phyloP scores from a whole-genome alignment of 139 green algal genomes.

The Tetradesmus lagerheimii region DNA sequence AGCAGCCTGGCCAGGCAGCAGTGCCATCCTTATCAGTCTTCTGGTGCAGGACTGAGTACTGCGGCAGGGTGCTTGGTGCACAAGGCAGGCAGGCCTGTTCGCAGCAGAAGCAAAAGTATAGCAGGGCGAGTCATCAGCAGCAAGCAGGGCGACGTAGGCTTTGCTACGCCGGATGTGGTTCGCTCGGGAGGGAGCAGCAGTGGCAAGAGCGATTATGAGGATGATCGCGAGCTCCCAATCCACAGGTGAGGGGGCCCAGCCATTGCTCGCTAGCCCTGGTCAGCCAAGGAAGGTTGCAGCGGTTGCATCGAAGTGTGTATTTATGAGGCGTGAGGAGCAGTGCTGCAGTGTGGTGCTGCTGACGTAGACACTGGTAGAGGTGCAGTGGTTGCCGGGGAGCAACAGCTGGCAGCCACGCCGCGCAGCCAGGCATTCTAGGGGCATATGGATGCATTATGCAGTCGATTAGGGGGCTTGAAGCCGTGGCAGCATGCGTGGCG shows the following conservation, averaged over 20 bases:
- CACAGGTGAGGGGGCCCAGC: neutral
- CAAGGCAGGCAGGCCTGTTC: neutral
- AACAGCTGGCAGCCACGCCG: neutral
- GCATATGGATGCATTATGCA: neutral
- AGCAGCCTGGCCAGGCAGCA: neutral
- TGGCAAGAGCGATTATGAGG: neutral
- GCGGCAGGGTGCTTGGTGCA: neutral
- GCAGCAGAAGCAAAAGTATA: neutral
- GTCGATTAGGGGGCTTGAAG: neutral
- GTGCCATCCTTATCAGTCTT: neutral
- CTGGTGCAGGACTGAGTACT: neutral
- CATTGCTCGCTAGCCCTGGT: neutral
- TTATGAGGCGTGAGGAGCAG: neutral
- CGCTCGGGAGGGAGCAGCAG: neutral
- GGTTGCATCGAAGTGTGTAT: neutral
- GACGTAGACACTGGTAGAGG: neutral
- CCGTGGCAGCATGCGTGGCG: neutral
- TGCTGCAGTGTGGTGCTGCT: neutral
- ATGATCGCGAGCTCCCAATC: constrained; percentile 13
- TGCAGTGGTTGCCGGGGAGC: neutral
- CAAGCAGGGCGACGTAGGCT: constrained; percentile 14
- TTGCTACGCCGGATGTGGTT: neutral
- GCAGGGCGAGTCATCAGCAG: constrained; percentile 10
- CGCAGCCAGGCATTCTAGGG: neutral
- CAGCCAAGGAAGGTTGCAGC: neutral